These are phyloP conservation scores for Mycena leptocephala DNA, from an alignment of 768 basidiomycete species.

Conservation along the genomic window DNA sequence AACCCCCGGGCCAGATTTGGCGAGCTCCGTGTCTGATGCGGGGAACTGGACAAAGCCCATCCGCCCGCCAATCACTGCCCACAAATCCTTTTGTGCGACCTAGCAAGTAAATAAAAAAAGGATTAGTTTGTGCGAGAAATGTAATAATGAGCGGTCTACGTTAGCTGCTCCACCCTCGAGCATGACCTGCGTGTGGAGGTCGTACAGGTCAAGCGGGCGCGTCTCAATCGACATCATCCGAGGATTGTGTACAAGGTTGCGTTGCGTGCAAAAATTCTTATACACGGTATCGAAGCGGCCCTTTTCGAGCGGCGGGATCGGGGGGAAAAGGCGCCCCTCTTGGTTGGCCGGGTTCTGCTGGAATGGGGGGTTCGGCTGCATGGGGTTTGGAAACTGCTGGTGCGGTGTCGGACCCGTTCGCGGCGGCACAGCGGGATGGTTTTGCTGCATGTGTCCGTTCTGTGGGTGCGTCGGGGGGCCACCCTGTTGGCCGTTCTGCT, in stretches of 20 bases:
- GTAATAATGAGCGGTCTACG: constrained; percentile 51
- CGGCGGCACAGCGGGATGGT: constrained; percentile 51
- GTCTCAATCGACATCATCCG: constrained; percentile 66
- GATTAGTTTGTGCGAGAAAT: neutral
- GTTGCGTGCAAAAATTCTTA: constrained; percentile 62
- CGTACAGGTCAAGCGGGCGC: constrained; percentile 72
- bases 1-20: constrained; percentile 73
- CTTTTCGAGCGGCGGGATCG: constrained; percentile 63
- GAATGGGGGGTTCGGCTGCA: constrained; percentile 53
- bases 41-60: constrained; percentile 80
- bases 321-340: constrained; percentile 31
- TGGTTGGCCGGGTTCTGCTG: constrained; percentile 37
- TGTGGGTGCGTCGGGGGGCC: constrained; percentile 51
- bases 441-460: constrained; percentile 44
- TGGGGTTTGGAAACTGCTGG: constrained; percentile 52
- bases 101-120: constrained; percentile 44
- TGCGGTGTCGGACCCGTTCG: constrained; percentile 58
- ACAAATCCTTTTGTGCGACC: constrained; percentile 71
- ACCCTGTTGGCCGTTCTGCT: constrained; percentile 41
- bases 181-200: constrained; percentile 73
- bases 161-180: constrained; percentile 67
- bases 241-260: constrained; percentile 57
- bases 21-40: constrained; percentile 72
- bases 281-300: constrained; percentile 68
- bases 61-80: constrained; percentile 79